Percentiles rank a stretch among this genome's conserved stretches.
These are phyloP conservation scores for Tulasnella sp. DNA, from an alignment of 768 basidiomycete genomes.

Conservation along the genomic window DNA sequence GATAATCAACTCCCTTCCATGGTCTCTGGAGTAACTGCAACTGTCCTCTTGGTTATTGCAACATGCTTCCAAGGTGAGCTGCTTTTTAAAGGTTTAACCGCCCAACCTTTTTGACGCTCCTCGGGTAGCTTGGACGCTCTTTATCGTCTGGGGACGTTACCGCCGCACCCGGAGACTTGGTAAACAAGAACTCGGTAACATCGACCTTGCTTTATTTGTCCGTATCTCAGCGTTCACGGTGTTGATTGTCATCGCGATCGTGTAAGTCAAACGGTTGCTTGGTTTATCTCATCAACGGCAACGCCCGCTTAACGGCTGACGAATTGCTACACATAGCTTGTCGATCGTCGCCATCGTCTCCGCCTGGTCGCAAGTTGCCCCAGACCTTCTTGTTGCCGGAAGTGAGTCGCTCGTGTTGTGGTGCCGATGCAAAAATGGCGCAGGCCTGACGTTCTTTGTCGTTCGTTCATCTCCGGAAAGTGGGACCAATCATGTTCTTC, in stretches of 20 bases:
- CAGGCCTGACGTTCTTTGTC: background rate
- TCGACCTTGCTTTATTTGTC: slow-evolving; percentile 22
- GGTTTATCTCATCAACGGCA: background rate
- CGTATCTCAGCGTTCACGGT: slow-evolving; percentile 20
- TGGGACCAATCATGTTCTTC: slow-evolving; percentile 4
- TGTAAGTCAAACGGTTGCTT: slow-evolving; percentile 15
- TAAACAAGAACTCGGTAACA: slow-evolving; percentile 19
- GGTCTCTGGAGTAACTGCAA: slow-evolving; percentile 8
- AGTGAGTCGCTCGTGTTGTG: background rate
- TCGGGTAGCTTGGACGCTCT: slow-evolving; percentile 17
- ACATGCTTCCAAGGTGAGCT: slow-evolving; percentile 15
- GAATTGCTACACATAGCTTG: background rate
- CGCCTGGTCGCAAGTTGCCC: slow-evolving; percentile 23
- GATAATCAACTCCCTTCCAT: slow-evolving; percentile 7
- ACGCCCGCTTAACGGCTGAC: background rate
- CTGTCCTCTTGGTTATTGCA: slow-evolving; percentile 11
- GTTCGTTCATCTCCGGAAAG: background rate
- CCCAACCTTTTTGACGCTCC: background rate
- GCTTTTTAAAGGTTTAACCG: background rate
- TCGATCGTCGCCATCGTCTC: slow-evolving; percentile 15
- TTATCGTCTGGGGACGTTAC: slow-evolving; percentile 26
- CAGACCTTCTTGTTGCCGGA: slow-evolving; percentile 11
- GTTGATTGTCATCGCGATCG: slow-evolving; percentile 20
- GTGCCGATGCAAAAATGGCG: background rate
- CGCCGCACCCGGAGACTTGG: slow-evolving; percentile 20